phyloP scores from a whole-genome alignment of 2,329 filamentous ascomycete species.

The Alternaria postmessia region DNA sequence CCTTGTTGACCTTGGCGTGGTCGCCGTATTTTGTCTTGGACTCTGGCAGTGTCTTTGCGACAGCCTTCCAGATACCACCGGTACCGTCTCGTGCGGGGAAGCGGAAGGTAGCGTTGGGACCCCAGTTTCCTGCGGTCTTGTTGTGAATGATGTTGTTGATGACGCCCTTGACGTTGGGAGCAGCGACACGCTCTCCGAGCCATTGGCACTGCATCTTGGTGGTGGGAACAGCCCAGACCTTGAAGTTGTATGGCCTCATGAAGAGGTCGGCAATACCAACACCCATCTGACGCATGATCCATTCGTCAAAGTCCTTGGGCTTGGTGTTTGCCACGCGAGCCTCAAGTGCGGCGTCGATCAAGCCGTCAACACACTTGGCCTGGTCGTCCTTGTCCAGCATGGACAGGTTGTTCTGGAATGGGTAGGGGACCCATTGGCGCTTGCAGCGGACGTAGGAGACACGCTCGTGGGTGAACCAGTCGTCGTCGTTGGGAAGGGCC shows the following conservation, averaged over 20 bases:
- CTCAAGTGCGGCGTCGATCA: conserved; percentile 94
- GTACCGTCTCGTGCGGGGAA: conserved; percentile 96
- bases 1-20: conserved; percentile 81
- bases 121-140: conserved; percentile 97
- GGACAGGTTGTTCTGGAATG: conserved; percentile 99
- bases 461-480: conserved; percentile 98
- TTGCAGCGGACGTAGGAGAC: conserved; percentile 99
- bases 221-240: conserved; percentile 98
- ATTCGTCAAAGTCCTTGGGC: conserved; percentile 97
- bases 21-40: conserved; percentile 92
- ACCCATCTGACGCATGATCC: conserved; percentile 93
- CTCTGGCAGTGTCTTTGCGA: conserved; percentile 89
- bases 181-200: conserved; percentile 98
- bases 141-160: conserved; percentile 94
- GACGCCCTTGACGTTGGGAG: conserved; percentile 92
- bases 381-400: conserved; percentile 98
- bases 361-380: conserved; percentile 89
- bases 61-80: conserved; percentile 98
- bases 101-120: conserved; percentile 96
- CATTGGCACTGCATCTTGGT: conserved; percentile 99
- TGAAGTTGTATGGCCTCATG: conserved; percentile 99
- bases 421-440: conserved; percentile 95
- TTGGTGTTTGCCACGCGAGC: conserved; percentile 86
- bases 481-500: conserved; percentile 88
- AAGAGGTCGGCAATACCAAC: conserved; percentile 90